A percentile compares a stretch with the other conserved stretches of the same genome.
phyloP scores from a whole-genome alignment of 2,329 filamentous ascomycete species.

The Ascochyta rabiei region DNA sequence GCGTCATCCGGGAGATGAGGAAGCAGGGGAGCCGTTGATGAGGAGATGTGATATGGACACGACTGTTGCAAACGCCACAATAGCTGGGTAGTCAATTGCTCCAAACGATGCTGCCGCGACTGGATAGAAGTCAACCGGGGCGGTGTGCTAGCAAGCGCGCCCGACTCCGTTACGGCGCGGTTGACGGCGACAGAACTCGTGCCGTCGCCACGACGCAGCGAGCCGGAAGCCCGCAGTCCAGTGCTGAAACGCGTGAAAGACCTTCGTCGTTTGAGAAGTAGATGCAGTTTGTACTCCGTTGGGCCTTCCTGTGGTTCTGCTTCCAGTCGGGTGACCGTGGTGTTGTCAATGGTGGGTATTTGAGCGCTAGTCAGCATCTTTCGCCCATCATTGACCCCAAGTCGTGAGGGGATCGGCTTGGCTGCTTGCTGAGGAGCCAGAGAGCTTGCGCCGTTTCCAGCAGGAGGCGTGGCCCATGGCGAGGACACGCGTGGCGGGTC shows the following conservation, averaged over 20 bases:
- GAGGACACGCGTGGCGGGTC: constrained; percentile 87
- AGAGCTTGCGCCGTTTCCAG: constrained; percentile 23
- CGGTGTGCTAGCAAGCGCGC: constrained; percentile 40
- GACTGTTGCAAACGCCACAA: constrained; percentile 96
- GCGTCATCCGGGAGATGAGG: constrained; percentile 75
- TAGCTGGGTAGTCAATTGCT: constrained; percentile 92
- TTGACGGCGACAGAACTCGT: constrained; percentile 35
- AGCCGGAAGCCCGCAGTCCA: constrained; percentile 58
- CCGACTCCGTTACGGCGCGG: constrained; percentile 41
- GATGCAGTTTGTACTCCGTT: constrained; percentile 94
- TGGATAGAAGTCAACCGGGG: constrained; percentile 63
- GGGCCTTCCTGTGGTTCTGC: constrained; percentile 93
- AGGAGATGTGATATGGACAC: constrained; percentile 84
- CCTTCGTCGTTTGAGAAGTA: constrained; percentile 79
- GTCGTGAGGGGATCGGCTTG: constrained; percentile 20
- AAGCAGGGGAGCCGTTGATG: constrained; percentile 74
- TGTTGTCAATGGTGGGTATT: constrained; percentile 33
- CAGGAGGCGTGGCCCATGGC: constrained; percentile 76
- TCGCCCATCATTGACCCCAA: constrained; percentile 10
- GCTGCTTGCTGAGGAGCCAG: constrained; percentile 25
- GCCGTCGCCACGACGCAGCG: constrained; percentile 52
- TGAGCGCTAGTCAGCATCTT: constrained; percentile 4
- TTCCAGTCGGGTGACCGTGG: constrained; percentile 72
- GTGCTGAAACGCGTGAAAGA: constrained; percentile 77
- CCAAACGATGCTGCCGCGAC: constrained; percentile 79